Evolutionary conservation across 1,139 yeast species (phyloP), one percentile per base, ranked within the genome.

Genomic region (Yamadazyma aaseri): DNA sequence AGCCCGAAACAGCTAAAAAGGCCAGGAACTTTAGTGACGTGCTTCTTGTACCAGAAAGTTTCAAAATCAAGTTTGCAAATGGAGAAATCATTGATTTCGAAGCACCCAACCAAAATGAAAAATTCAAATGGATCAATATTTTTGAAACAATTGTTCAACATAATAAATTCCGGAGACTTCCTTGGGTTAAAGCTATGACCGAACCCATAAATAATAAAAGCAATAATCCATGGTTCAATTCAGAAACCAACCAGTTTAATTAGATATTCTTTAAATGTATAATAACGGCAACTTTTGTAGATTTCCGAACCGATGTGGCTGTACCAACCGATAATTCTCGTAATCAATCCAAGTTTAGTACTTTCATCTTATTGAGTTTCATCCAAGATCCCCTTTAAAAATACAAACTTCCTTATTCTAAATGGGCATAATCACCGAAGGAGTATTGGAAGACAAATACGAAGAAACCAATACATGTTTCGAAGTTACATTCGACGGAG

Each of bases 1-100:
- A 63, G 35, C 55, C 59, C 32, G 49, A 48, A 32, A 56, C 55
- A 44, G 62, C 51, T 34, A 41, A 49, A 11, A 60, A 63, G 36
- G 60, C 65, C 49, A 62, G 90, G 51, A 73, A 76, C 47, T 74
- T 80, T 52, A 81, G 86, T 43, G 89, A 82, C 46, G 74, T 77
- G 24, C 63, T 81, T 28, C 56, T 79, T 31, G 63, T 81, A 46
- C 81, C 78, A 37, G 78, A 81, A 44, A 74, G 84, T 11, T 82
- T 83, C 63, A 79, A 76, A 51, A 59, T 84, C 36, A 61, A 63
- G 42, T 83, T 83, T 53, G 72, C 75, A 28, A 80, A 84, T 51
- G 85, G 82, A 2, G 94, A 84, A 53, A 62, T 73, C 4, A 81
- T 84, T 36, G 82, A 76, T 39, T 80, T 84, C 51, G 82, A 81